A percentile compares a stretch with the other conserved stretches of the same genome.
phyloP scores from a whole-genome alignment of 2,329 filamentous ascomycete species.

The Trichoderma atrobrunneum region DNA sequence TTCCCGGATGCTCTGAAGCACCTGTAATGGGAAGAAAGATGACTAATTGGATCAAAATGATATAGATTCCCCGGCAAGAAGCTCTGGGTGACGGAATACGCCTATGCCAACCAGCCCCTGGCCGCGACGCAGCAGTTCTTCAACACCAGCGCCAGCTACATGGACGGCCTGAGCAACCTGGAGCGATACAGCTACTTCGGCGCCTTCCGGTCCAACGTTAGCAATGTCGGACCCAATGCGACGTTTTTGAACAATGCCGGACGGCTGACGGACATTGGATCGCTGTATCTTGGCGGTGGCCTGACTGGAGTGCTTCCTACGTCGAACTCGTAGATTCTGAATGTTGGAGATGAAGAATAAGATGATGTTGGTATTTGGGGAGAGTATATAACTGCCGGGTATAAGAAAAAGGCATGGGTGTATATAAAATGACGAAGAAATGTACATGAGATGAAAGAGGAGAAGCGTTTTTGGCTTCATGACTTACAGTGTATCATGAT shows the following conservation, averaged over 20 bases:
- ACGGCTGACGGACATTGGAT: constrained; percentile 70
- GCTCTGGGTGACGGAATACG: constrained; percentile 80
- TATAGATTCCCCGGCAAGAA: constrained; percentile 57
- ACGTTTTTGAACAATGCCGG: constrained; percentile 68
- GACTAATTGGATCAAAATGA: background rate
- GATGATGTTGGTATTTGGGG: background rate
- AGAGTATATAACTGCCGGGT: background rate
- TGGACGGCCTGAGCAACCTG: constrained; percentile 58
- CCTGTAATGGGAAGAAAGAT: no score
- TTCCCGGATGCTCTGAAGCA: background rate
- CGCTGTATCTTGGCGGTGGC: constrained; percentile 65
- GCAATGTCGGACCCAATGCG: constrained; percentile 71
- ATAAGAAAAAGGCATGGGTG: background rate
- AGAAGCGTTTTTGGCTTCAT: background rate
- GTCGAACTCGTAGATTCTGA: background rate
- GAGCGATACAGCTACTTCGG: constrained; percentile 74
- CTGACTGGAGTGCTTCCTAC: constrained; percentile 45
- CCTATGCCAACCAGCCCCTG: constrained; percentile 57
- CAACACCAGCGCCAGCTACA: constrained; percentile 62
- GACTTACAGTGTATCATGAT: background rate
- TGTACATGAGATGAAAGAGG: background rate
- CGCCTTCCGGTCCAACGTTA: constrained; percentile 65
- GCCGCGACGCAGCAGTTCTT: constrained; percentile 61
- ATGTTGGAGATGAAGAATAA: background rate
- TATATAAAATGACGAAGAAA: background rate